Conservation (phyloP, 2,329 filamentous ascomycete species). For the Aureobasidium subglaciale region DNA sequence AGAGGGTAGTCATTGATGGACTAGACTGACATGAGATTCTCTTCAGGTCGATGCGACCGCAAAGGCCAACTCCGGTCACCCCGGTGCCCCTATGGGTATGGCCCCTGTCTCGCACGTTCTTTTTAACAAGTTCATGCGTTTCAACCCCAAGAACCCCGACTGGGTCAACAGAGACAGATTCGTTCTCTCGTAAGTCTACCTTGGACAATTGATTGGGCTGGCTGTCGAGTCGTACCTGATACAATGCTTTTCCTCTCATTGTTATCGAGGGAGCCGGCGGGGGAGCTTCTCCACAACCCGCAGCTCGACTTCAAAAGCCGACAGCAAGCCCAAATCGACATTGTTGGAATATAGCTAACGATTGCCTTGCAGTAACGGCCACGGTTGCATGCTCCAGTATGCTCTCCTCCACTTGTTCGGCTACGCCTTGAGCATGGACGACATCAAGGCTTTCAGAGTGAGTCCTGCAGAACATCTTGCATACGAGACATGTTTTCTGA, state of each 20-base stretch:
- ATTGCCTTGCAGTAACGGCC: conserved; percentile 66
- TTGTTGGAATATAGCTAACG: conserved; percentile 2
- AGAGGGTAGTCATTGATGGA: not conserved
- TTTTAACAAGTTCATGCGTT: conserved; percentile 98
- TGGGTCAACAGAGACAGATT: conserved; percentile 98
- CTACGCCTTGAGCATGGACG: conserved; percentile 78
- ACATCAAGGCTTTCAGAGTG: conserved; percentile 95
- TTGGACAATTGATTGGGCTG: conserved; percentile 1
- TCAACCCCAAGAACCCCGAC: conserved; percentile 98
- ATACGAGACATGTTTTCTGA: conserved; percentile 20
- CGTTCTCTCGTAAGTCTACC: conserved; percentile 81
- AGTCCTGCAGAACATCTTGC: conserved; percentile 41
- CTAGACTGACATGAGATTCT: conserved; percentile 6
- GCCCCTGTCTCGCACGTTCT: conserved; percentile 93
- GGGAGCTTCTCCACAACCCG: not conserved
- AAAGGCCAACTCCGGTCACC: conserved; percentile 94
- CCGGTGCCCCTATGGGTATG: conserved; percentile 96
- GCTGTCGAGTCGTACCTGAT: not conserved
- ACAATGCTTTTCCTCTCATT: not conserved
- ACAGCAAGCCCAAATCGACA: not conserved
- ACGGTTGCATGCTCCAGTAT: conserved; percentile 99
- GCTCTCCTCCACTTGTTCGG: conserved; percentile 94
- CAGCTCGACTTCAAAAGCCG: conserved; percentile 6
- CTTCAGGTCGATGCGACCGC: conserved; percentile 91
- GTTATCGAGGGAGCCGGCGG: not conserved